Evolutionary conservation across 1,284 basidiomycete genomes (phyloP).

Genomic region (Cutaneotrichosporon daszewskae): DNA sequence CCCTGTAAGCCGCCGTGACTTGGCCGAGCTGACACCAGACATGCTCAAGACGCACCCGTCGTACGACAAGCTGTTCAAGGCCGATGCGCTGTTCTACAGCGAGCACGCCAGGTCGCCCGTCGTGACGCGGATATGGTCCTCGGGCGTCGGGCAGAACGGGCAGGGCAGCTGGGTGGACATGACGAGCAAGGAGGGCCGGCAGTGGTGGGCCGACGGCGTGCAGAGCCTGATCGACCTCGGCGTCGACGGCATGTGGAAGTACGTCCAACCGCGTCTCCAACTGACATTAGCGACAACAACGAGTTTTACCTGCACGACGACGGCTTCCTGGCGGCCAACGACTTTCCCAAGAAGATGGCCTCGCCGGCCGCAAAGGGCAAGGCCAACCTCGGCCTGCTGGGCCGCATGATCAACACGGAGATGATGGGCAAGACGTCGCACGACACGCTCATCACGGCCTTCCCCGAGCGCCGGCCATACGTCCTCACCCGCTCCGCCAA

Average conservation of each 20-base stretch:
- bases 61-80: constrained; percentile 36
- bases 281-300: constrained; percentile 47
- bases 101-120: constrained; percentile 33
- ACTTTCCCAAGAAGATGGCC: constrained; percentile 21
- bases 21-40: constrained; percentile 13
- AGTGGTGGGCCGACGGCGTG: constrained; percentile 50
- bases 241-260: constrained; percentile 49
- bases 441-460: constrained; percentile 32
- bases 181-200: constrained; percentile 40
- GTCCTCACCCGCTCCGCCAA: constrained; percentile 49
- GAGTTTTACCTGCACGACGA: constrained; percentile 49
- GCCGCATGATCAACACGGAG: constrained; percentile 48
- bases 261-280: constrained; percentile 11
- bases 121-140: constrained; percentile 47
- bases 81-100: constrained; percentile 45
- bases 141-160: constrained; percentile 43
- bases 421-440: constrained; percentile 45
- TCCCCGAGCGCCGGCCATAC: constrained; percentile 42
- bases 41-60: constrained; percentile 40
- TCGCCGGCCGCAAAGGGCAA: constrained; percentile 20
- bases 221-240: constrained; percentile 43
- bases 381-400: constrained; percentile 40
- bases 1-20: constrained; percentile 27
- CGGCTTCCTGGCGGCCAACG: constrained; percentile 31
- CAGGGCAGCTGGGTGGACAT: constrained; percentile 49